Evolutionary conservation across 176 grass and related monocot genomes (phyloP), one percentile per base, ranked within the genome.

Genomic region (Chrysopogon serrulatus): DNA sequence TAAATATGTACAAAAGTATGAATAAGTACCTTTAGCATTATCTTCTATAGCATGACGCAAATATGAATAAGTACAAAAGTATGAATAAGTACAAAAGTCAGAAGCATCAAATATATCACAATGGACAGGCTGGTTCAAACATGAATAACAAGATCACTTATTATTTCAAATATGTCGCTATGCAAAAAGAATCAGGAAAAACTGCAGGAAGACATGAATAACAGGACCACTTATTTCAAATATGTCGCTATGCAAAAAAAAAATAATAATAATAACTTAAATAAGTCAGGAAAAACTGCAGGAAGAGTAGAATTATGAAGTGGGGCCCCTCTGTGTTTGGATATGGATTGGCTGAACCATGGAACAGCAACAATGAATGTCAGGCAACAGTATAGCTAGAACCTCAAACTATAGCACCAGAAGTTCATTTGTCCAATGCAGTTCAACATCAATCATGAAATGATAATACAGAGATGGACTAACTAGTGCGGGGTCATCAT

Each of bases 291-390:
- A 37, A 51, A 35, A 1, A 23, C 15, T 66, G 59, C 10, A 53
- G 37, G 27, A 78, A 72, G 23, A 56, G 35, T 51, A 81, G 1
- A 68, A 74, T 45, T 39, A 53, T 16, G 27, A 31, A 53, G 42
- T 67, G n/a, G 42, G 37, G 10, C 30, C 44, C n/a, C 11, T 71
- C 16, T 17, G 36, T 66, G 9, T 27, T 79, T 78, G 9, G 32
- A 37, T 39, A 24, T 45, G 54, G 4, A 73, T 27, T 78, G 24
- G 13, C 51, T 67, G 10, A 64, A 65, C 40, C 57, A 68, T 59
- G 45, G 17, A 73, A n/a, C 17, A 83, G 30, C 45, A 69, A 39
- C 65, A 66, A 30, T 71, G 53, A 82, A 78, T 86, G 73, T 19
- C 2, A 1, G 10, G 57, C 66, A 83, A 51, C 36, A 73, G 31